These are phyloP conservation scores for Ustulina deusta DNA, from an alignment of 2,329 filamentous ascomycete genomes.

Conservation along the genomic window DNA sequence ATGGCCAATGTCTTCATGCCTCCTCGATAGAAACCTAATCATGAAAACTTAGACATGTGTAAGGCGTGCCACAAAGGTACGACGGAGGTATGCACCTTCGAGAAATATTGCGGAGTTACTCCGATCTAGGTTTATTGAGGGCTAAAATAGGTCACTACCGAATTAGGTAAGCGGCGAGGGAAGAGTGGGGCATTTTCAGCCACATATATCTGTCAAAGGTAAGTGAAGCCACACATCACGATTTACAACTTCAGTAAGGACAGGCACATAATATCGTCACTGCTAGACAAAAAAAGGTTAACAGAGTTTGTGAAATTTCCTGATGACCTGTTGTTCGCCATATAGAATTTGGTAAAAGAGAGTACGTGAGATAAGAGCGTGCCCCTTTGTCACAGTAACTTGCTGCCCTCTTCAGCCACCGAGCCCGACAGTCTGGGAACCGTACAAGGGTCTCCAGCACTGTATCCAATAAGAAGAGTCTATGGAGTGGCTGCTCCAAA, in stretches of 20 bases:
- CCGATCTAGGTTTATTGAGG: conserved; percentile 10
- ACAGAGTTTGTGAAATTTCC: too few relatives aligned
- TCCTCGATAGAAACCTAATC: background rate
- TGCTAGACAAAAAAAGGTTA: too few relatives aligned
- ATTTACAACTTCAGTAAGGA: background rate
- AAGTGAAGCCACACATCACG: background rate
- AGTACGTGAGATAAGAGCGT: background rate
- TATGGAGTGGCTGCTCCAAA: background rate
- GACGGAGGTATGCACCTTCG: background rate
- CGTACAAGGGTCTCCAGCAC: conserved; percentile 9
- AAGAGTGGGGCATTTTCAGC: background rate
- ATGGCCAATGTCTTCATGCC: background rate
- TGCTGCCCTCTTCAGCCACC: conserved; percentile 7
- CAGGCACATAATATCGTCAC: too few relatives aligned
- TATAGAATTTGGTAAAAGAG: background rate
- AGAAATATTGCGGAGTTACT: conserved; percentile 10
- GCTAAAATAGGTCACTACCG: background rate
- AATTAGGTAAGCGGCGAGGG: conserved; percentile 20
- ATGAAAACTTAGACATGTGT: background rate
- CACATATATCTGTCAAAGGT: conserved; percentile 1
- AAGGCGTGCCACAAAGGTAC: conserved; percentile 9
- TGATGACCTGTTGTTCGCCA: background rate
- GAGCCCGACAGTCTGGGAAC: conserved; percentile 29
- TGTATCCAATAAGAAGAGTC: conserved; percentile 9
- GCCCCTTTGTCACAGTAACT: background rate